Base-by-base conservation (phyloP, 805 yeast species). In the Candida maris region DNA sequence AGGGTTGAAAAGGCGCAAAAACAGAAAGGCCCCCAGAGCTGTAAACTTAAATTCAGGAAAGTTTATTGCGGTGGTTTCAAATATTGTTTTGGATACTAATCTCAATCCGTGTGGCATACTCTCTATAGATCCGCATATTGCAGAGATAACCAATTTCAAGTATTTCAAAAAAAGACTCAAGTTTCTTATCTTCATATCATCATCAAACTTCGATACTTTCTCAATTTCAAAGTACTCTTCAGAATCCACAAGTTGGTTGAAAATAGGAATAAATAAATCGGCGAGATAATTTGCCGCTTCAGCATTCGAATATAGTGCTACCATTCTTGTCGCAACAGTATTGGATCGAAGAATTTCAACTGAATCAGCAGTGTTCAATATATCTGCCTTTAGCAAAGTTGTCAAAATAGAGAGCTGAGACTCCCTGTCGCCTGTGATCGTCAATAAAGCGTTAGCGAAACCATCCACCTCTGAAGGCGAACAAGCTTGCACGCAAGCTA, bases 11-110 rank as follows among this genome's bases (percentile, higher is more conserved):
- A 82, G 77, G 38, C 95, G 65, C 47, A 91, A 66, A 52, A 91
- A 89, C 37, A 91, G 67, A 55, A 85, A 91, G 0, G 95, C 88
- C 0, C 96, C 95, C 19, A 87, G 82, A 1, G 94, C 87, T 26
- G 79, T 68, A 25, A 73, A 67, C 30, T 81, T 72, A 26, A 81
- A 82, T 26, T 75, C 79, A 1, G 84, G 85, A 48, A 82, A 82
- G 46, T 76, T 77, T n/a, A 62, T 59, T 19, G 70, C 62, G 35
- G 85, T 78, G 37, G 80, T 65, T 26, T 63, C 55, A 60, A 71
- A 69, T 41, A 87, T 79, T 30, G 81, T 72, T 45, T 78, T 67
- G 45, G 96, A 81, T 25, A 89, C 78, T 56, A 75, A 72, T 37
- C 78, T 73, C 42, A 91, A 72, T 7, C 89, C 86, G 10, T 67